phyloP scores from a whole-genome alignment of 768 basidiomycete species.

The Trametes sanguinea region DNA sequence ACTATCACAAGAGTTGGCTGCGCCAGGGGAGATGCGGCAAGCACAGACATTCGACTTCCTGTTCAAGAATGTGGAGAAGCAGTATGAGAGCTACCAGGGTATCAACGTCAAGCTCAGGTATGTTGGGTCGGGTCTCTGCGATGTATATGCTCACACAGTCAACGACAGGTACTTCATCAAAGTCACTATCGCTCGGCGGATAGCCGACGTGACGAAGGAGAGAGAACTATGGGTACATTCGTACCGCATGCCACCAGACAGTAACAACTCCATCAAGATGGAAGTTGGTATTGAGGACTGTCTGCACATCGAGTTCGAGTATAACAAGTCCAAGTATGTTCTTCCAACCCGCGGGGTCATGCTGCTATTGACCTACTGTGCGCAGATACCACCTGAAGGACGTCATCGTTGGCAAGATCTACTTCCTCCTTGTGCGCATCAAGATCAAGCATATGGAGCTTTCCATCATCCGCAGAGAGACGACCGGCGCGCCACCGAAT shows the following conservation, averaged over 20 bases:
- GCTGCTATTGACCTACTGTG: background rate
- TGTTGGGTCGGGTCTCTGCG: constrained; percentile 29
- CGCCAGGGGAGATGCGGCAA: constrained; percentile 95
- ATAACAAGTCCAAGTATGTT: constrained; percentile 97
- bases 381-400: constrained; percentile 96
- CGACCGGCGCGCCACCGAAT: constrained; percentile 96
- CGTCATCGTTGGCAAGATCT: constrained; percentile 99
- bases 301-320: constrained; percentile 98
- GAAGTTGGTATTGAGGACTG: constrained; percentile 99
- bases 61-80: constrained; percentile 99
- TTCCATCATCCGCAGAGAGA: constrained; percentile 96
- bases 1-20: constrained; percentile 90
- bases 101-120: constrained; percentile 98
- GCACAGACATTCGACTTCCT: constrained; percentile 96
- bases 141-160: background rate
- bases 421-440: constrained; percentile 97
- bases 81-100: constrained; percentile 96
- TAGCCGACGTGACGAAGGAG: constrained; percentile 94
- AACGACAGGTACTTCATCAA: constrained; percentile 82
- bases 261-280: constrained; percentile 99
- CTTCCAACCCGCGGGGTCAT: background rate
- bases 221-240: constrained; percentile 97
- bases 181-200: constrained; percentile 85
- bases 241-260: constrained; percentile 97
- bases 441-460: constrained; percentile 99